These are phyloP conservation scores for Cyanidiococcus yangmingshanensis DNA, from an alignment of 23 red algal species.

Conservation along the genomic window DNA sequence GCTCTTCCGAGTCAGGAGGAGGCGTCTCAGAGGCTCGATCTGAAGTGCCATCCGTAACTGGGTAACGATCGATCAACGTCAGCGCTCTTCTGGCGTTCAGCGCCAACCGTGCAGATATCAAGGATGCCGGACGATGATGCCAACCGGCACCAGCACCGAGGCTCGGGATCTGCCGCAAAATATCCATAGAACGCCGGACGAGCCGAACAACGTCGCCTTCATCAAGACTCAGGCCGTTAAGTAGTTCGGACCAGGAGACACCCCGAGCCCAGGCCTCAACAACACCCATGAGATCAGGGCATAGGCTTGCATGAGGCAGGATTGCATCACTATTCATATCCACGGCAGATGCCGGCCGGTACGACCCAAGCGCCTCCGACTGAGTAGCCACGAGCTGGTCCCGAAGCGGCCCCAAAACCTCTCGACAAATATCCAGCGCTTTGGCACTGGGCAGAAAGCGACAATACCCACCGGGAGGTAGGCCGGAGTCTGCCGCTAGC, in stretches of 20 bases:
- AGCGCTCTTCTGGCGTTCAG: slow-evolving; percentile 46
- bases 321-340: background rate
- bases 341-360: slow-evolving; percentile 25
- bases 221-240: slow-evolving; percentile 46
- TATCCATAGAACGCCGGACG: slow-evolving; percentile 54
- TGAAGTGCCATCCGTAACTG: slow-evolving; percentile 65
- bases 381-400: slow-evolving; percentile 29
- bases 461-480: slow-evolving; percentile 34
- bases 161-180: slow-evolving; percentile 59
- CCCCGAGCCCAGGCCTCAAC: slow-evolving; percentile 71
- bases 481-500: slow-evolving; percentile 30
- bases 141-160: slow-evolving; percentile 21
- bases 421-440: background rate
- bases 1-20: background rate
- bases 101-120: slow-evolving; percentile 40
- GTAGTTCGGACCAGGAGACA: slow-evolving; percentile 42
- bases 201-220: slow-evolving; percentile 74
- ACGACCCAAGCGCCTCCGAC: slow-evolving; percentile 27
- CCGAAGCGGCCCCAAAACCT: slow-evolving; percentile 19
- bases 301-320: background rate
- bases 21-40: slow-evolving; percentile 27
- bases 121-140: background rate
- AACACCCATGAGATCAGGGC: slow-evolving; percentile 27
- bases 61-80: slow-evolving; percentile 61
- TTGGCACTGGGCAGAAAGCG: slow-evolving; percentile 28